Evolutionary conservation across 2,329 filamentous ascomycete species (phyloP).

Genomic region (Mycogone perniciosa): DNA sequence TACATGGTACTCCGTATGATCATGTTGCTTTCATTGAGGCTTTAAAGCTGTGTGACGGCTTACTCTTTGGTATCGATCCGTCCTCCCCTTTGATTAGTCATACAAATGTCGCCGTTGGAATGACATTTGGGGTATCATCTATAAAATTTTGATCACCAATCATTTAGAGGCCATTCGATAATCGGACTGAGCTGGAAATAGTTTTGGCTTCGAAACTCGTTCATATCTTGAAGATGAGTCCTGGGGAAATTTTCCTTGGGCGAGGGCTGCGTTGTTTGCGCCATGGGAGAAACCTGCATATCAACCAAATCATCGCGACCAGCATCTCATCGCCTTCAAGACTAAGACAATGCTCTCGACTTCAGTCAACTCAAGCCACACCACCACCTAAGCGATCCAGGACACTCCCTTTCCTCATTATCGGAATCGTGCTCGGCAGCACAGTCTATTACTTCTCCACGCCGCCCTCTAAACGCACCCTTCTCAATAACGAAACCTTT

Average conservation of each 20-base stretch:
- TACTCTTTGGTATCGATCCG: no score
- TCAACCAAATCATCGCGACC: not conserved
- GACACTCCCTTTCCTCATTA: conserved; percentile 17
- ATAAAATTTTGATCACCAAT: no score
- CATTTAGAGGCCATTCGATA: no score
- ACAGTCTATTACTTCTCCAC: conserved; percentile 22
- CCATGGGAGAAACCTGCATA: not conserved
- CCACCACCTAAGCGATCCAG: conserved; percentile 16
- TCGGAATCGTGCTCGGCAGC: conserved; percentile 19
- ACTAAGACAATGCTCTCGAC: not conserved
- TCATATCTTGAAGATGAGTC: not conserved
- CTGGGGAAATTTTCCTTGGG: not conserved
- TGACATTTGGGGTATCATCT: no score
- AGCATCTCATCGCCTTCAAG: not conserved
- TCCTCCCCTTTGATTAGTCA: no score
- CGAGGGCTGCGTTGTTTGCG: not conserved
- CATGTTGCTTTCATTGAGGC: no score
- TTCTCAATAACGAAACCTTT: conserved; percentile 56
- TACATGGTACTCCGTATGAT: no score
- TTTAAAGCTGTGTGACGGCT: no score
- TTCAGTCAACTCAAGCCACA: not conserved
- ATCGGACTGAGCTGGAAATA: no score
- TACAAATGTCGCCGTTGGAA: no score
- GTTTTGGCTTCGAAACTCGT: no score
- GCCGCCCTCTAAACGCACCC: conserved; percentile 18